Percentiles rank a stretch among this genome's conserved stretches.
Evolutionary conservation across 2,329 filamentous ascomycete genomes (phyloP).

Genomic region (Talaromyces piceae): DNA sequence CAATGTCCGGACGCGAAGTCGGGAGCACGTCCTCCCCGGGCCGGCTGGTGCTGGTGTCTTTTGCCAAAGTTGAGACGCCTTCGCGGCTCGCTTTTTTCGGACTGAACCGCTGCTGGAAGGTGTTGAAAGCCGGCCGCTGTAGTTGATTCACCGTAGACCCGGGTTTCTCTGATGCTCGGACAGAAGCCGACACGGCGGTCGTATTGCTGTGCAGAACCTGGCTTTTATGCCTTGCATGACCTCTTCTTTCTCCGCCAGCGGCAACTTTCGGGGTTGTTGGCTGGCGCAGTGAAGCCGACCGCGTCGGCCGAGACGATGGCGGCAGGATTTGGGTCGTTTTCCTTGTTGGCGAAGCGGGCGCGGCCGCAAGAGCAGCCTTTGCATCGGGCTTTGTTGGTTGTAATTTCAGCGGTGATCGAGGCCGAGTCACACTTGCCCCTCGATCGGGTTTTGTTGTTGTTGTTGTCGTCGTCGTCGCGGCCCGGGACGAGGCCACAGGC

Average conservation of each 20-base stretch:
- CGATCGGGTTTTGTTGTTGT: neutral
- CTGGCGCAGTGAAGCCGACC: slow-evolving; percentile 33
- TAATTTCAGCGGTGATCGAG: slow-evolving; percentile 5
- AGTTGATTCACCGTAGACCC: slow-evolving; percentile 11
- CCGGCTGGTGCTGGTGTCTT: slow-evolving; percentile 7
- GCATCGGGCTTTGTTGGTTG: neutral
- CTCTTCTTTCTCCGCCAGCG: slow-evolving; percentile 13
- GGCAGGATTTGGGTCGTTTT: slow-evolving; percentile 29
- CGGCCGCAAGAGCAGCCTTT: neutral
- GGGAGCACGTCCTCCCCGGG: slow-evolving; percentile 15
- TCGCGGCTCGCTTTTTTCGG: slow-evolving; percentile 28
- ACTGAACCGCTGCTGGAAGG: slow-evolving; percentile 32
- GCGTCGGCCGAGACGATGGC: slow-evolving; percentile 22
- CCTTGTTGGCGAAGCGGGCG: slow-evolving; percentile 9
- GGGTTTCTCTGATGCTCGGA: neutral
- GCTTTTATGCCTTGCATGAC: slow-evolving; percentile 30
- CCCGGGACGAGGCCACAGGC: neutral
- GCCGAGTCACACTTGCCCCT: neutral
- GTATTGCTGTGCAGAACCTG: slow-evolving; percentile 20
- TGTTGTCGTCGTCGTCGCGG: too few species aligned
- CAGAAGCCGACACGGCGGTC: neutral
- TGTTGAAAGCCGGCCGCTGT: slow-evolving; percentile 26
- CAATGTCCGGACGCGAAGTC: slow-evolving; percentile 27
- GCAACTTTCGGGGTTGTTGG: slow-evolving; percentile 17
- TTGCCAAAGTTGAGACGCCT: slow-evolving; percentile 15